phyloP scores from a whole-genome alignment of 1,139 yeast species.

The Pichia sp. region DNA sequence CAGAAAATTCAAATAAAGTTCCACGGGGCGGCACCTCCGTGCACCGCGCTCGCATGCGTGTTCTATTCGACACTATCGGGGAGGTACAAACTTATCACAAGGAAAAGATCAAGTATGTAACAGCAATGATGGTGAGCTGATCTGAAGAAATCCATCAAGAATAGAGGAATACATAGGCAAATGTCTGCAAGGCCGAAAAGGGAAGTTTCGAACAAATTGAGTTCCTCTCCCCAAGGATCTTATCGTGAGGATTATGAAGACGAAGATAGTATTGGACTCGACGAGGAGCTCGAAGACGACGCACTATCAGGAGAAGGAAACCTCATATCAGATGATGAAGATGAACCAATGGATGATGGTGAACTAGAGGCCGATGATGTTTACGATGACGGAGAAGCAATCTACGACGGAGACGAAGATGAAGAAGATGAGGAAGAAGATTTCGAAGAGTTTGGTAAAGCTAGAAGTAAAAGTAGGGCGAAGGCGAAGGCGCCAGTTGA shows the following conservation, averaged over 20 bases:
- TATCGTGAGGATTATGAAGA: constrained; percentile 34
- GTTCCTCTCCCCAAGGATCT: background rate
- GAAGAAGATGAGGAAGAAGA: constrained; percentile 20
- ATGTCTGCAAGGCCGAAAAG: background rate
- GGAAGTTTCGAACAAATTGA: background rate
- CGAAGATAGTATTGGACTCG: constrained; percentile 31
- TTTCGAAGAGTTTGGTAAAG: constrained; percentile 14
- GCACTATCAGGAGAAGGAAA: constrained; percentile 28
- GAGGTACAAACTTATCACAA: too few relatives aligned
- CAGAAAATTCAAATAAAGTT: background rate
- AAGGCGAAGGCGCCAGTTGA: background rate
- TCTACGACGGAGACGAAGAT: constrained; percentile 18
- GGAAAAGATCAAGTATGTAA: background rate
- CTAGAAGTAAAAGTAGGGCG: background rate
- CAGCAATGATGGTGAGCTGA: background rate
- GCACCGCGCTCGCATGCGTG: background rate
- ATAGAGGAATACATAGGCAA: too few relatives aligned
- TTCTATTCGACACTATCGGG: background rate
- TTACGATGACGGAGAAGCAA: constrained; percentile 10
- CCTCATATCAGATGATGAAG: constrained; percentile 37
- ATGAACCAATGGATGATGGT: constrained; percentile 32
- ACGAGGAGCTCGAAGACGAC: constrained; percentile 31
- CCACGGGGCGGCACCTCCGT: background rate
- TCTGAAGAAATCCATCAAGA: too few relatives aligned
- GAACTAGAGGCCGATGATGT: constrained; percentile 32